These are phyloP conservation scores for Sechiopsis laciniata DNA, from an alignment of 306 rosid genomes.

Conservation along the genomic window DNA sequence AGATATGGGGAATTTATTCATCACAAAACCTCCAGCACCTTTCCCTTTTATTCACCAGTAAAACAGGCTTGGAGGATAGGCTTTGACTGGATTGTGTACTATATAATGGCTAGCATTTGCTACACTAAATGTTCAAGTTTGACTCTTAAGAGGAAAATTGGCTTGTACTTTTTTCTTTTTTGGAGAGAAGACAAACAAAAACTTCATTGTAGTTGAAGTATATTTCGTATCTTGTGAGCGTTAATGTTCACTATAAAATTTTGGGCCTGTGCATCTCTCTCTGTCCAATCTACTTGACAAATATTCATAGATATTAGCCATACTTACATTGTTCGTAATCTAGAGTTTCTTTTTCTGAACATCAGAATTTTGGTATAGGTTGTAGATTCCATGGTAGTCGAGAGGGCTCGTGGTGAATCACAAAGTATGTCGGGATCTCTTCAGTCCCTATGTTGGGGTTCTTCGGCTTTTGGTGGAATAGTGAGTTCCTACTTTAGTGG, in stretches of 20 bases:
- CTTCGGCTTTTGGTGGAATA: slow-evolving; percentile 96
- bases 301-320: neutral
- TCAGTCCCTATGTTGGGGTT: slow-evolving; percentile 98
- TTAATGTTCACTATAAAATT: neutral
- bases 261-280: neutral
- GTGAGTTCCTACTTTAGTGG: slow-evolving; percentile 98
- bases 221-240: neutral
- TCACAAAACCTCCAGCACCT: slow-evolving; percentile 8
- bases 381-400: slow-evolving; percentile 99
- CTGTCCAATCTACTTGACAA: neutral
- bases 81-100: neutral
- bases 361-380: slow-evolving; percentile 58
- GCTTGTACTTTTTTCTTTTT: too few relatives aligned
- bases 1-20: neutral
- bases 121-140: neutral
- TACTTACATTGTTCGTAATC: neutral
- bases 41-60: slow-evolving; percentile 9
- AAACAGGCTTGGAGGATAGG: neutral
- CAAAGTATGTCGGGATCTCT: slow-evolving; percentile 96
- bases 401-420: slow-evolving; percentile 99
- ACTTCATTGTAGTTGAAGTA: slow-evolving; percentile 3
- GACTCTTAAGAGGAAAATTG: neutral
- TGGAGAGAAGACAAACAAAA: too few relatives aligned
- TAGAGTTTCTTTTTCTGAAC: neutral
- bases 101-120: neutral